A percentile compares a stretch with the other conserved stretches of the same genome.
Evolutionary conservation across 495 filamentous ascomycete species (phyloP).

Genomic region (Daldinia grandis): DNA sequence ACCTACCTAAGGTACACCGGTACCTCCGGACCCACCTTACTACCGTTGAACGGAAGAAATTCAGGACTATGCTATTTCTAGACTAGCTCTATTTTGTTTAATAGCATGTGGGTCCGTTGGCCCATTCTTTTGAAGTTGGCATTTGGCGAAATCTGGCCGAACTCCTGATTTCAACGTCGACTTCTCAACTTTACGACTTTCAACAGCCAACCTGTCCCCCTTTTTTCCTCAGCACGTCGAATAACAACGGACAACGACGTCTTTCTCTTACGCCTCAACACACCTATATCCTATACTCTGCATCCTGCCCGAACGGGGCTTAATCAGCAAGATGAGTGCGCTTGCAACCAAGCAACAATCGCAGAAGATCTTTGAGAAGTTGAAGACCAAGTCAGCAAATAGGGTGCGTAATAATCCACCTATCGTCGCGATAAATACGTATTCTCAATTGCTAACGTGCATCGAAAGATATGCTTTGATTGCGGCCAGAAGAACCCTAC

Average conservation of each 20-base stretch:
- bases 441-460: conserved; percentile 38
- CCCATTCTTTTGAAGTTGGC: conserved; percentile 33
- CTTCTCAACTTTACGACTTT: conserved; percentile 65
- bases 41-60: background rate
- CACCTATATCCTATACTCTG: background rate
- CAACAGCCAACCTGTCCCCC: conserved; percentile 51
- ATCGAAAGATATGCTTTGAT: conserved; percentile 88
- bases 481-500: conserved; percentile 96
- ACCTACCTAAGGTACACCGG: background rate
- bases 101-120: conserved; percentile 9
- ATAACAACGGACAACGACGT: background rate
- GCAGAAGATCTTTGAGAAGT: conserved; percentile 97
- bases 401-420: conserved; percentile 69
- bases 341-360: conserved; percentile 91
- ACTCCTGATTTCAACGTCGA: conserved; percentile 65
- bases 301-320: conserved; percentile 33
- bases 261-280: background rate
- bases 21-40: background rate
- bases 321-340: conserved; percentile 70
- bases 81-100: conserved; percentile 18
- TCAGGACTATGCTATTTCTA: background rate
- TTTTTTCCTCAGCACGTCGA: conserved; percentile 60
- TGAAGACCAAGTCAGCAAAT: conserved; percentile 92
- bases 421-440: background rate
- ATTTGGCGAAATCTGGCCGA: conserved; percentile 49